Evolutionary conservation across 164 flowering plant genomes (phyloP).

Genomic region (Macadamia tetraphylla): DNA sequence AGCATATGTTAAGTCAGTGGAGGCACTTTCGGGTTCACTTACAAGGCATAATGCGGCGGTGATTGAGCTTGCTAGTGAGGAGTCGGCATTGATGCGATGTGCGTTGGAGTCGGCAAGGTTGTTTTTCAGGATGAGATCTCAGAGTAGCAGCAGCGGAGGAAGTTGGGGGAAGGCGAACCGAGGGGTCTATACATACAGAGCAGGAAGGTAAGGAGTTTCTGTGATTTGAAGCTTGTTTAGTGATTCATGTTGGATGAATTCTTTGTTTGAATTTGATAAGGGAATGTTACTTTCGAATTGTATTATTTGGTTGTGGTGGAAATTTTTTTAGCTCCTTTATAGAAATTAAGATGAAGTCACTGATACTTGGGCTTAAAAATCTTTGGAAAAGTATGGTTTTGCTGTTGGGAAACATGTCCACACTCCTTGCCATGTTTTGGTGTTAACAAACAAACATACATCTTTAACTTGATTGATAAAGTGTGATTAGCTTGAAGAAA

Average conservation of each 20-base stretch:
- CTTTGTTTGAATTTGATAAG: not conserved
- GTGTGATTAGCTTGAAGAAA: too few relatives aligned
- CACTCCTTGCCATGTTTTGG: too few relatives aligned
- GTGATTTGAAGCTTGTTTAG: not conserved
- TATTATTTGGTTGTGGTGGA: not conserved
- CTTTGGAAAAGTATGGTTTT: not conserved
- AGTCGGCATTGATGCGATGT: conserved; percentile 65
- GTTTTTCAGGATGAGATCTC: conserved; percentile 50
- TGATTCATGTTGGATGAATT: not conserved
- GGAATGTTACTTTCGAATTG: too few relatives aligned
- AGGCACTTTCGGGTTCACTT: conserved; percentile 69
- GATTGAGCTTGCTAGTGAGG: conserved; percentile 67
- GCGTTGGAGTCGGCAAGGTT: conserved; percentile 66
- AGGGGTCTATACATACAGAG: conserved; percentile 68
- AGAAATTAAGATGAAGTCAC: not conserved
- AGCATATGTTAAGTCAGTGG: conserved; percentile 57
- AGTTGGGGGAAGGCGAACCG: conserved; percentile 41
- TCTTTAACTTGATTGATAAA: too few relatives aligned
- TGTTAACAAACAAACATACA: too few relatives aligned
- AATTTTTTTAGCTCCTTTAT: not conserved
- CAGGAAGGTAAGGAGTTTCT: conserved; percentile 64
- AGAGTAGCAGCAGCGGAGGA: conserved; percentile 19
- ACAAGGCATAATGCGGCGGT: conserved; percentile 77
- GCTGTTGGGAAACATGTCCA: too few relatives aligned
- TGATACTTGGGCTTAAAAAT: not conserved